Percentiles rank a stretch among this genome's conserved stretches.
Conservation (phyloP, 257 asterid genomes). For the Nicotiana paniculata region DNA sequence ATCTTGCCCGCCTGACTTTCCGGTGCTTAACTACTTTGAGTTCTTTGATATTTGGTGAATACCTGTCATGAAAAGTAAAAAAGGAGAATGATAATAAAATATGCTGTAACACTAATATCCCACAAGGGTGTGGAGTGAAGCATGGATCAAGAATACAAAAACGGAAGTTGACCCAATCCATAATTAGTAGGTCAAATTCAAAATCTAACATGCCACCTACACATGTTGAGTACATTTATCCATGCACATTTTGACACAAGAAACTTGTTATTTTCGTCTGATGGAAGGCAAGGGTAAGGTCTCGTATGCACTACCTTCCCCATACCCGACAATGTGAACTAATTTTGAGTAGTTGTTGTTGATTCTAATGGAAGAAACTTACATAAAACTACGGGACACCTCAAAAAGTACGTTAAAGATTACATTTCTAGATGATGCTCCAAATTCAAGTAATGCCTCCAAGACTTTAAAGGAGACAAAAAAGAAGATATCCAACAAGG, state of each 20-base stretch:
- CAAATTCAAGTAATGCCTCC: background rate
- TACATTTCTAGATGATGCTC: background rate
- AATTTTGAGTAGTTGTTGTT: too few relatives aligned
- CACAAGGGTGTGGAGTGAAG: background rate
- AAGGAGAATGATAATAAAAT: background rate
- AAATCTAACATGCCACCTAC: background rate
- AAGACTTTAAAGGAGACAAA: background rate
- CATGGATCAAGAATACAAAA: background rate
- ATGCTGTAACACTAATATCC: background rate
- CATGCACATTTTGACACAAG: background rate
- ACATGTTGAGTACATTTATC: background rate
- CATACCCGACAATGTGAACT: too few relatives aligned
- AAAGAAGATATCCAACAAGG: background rate
- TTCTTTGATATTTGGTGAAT: conserved; percentile 82
- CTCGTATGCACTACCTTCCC: too few relatives aligned
- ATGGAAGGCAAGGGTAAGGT: too few relatives aligned
- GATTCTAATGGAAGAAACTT: too few relatives aligned
- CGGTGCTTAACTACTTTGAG: conserved; percentile 71
- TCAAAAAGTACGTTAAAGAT: background rate
- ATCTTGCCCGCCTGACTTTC: conserved; percentile 80
- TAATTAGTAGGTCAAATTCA: background rate
- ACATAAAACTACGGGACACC: background rate
- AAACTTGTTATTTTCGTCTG: background rate
- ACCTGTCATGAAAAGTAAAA: conserved; percentile 39
- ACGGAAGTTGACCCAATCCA: background rate